Conservation (phyloP, 2,329 filamentous ascomycete genomes). For the Hypoxylon sp. region DNA sequence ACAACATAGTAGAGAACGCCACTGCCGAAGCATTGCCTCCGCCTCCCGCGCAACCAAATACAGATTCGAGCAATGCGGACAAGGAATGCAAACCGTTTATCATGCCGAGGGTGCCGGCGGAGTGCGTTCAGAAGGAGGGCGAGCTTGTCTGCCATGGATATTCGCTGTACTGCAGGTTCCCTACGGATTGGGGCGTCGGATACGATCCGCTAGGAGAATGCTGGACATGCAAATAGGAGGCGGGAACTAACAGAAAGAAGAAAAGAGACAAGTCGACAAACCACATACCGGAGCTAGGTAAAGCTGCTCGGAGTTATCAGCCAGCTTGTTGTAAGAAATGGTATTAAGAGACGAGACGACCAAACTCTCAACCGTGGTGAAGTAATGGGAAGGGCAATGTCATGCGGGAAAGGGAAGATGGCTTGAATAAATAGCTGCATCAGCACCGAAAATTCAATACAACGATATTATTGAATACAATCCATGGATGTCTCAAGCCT, state of each 20-base stretch:
- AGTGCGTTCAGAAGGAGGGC: constrained; percentile 29
- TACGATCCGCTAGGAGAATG: constrained; percentile 35
- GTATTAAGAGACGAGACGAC: too few species aligned
- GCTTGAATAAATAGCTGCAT: too few species aligned
- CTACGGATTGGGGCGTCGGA: constrained; percentile 31
- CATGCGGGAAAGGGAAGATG: too few species aligned
- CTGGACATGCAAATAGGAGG: constrained; percentile 31
- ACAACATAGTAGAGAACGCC: constrained; percentile 30
- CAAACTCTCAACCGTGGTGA: too few species aligned
- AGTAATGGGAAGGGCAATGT: too few species aligned
- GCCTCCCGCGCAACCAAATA: not conserved
- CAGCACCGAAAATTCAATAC: too few species aligned
- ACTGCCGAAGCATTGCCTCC: constrained; percentile 7
- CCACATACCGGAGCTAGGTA: not conserved
- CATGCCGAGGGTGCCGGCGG: constrained; percentile 28
- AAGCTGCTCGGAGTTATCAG: too few species aligned
- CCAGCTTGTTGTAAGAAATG: too few species aligned
- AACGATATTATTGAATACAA: too few species aligned
- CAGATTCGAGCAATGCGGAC: constrained; percentile 4
- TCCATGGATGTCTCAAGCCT: too few species aligned
- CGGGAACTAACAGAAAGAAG: not conserved
- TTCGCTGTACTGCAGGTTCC: constrained; percentile 33
- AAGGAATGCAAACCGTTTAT: constrained; percentile 29
- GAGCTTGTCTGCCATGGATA: constrained; percentile 28
- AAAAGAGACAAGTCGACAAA: not conserved